Conservation (phyloP, 225 moss, liverwort and hornwort genomes). For the Takakia lepidozioides region DNA sequence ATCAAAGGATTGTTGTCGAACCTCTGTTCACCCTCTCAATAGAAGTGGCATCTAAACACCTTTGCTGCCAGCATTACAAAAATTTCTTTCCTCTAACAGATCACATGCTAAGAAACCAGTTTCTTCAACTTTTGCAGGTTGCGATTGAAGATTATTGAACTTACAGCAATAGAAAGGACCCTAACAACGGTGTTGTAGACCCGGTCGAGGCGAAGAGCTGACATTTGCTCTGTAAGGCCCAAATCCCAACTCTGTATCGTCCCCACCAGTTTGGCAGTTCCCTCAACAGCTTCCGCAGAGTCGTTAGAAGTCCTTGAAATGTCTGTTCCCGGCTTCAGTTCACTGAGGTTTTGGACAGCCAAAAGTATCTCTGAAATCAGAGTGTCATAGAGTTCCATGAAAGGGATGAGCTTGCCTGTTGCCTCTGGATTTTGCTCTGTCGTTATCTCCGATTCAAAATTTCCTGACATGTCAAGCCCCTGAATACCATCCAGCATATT, state of each 20-base stretch:
- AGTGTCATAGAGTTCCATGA: conserved; percentile 33
- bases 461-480: conserved; percentile 37
- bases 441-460: conserved; percentile 34
- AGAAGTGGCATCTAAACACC: too few relatives aligned
- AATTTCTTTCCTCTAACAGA: too few relatives aligned
- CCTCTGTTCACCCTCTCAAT: too few relatives aligned
- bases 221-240: conserved; percentile 50
- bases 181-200: conserved; percentile 39
- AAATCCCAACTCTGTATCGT: conserved; percentile 55
- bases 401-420: conserved; percentile 20
- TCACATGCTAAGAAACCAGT: too few relatives aligned
- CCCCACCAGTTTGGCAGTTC: conserved; percentile 24
- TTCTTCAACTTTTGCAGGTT: too few relatives aligned
- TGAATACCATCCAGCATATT: too few relatives aligned
- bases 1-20: too few relatives aligned
- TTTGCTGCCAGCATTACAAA: too few relatives aligned
- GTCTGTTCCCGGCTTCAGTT: not conserved
- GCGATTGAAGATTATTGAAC: too few relatives aligned
- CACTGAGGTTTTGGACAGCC: conserved; percentile 67
- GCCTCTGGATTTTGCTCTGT: conserved; percentile 10
- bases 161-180: conserved; percentile 14
- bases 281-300: conserved; percentile 19
- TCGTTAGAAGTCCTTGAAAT: conserved; percentile 3
- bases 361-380: conserved; percentile 57
- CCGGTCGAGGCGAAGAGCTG: conserved; percentile 49